These are phyloP conservation scores for Dentipellis fragilis DNA, from an alignment of 768 basidiomycete genomes.

Conservation along the genomic window DNA sequence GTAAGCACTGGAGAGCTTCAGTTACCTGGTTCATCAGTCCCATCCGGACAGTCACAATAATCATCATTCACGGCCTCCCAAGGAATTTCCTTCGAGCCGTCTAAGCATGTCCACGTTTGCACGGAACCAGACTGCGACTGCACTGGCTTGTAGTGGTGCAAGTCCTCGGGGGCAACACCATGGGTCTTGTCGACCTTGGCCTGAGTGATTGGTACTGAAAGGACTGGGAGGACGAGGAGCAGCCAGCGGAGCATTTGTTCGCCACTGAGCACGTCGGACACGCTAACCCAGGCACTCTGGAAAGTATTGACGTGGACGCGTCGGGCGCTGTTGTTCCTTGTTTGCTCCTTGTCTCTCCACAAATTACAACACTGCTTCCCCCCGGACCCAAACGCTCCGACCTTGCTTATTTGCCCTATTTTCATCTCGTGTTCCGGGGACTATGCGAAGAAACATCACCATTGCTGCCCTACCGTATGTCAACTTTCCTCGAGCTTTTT, in stretches of 20 bases:
- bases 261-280: neutral
- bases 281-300: too few relatives aligned
- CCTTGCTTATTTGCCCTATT: too few relatives aligned
- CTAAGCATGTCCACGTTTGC: slow-evolving; percentile 64
- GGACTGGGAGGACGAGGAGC: neutral
- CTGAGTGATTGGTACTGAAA: neutral
- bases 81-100: slow-evolving; percentile 68
- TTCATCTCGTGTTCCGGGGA: too few relatives aligned
- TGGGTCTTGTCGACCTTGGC: neutral
- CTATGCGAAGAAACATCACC: too few relatives aligned
- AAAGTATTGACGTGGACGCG: slow-evolving; percentile 1
- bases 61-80: slow-evolving; percentile 87
- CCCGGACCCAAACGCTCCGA: too few relatives aligned
- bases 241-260: neutral
- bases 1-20: slow-evolving; percentile 1
- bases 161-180: neutral
- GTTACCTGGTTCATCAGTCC: slow-evolving; percentile 90
- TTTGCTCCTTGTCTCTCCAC: neutral
- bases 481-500: too few relatives aligned
- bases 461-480: too few relatives aligned
- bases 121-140: neutral
- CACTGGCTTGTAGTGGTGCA: neutral
- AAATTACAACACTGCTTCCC: too few relatives aligned
- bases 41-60: slow-evolving; percentile 88
- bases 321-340: neutral